Percentiles rank a stretch among this genome's conserved stretches.
Evolutionary conservation across 176 grass and related monocot species (phyloP).

Genomic region (Calamus simplicifolius): DNA sequence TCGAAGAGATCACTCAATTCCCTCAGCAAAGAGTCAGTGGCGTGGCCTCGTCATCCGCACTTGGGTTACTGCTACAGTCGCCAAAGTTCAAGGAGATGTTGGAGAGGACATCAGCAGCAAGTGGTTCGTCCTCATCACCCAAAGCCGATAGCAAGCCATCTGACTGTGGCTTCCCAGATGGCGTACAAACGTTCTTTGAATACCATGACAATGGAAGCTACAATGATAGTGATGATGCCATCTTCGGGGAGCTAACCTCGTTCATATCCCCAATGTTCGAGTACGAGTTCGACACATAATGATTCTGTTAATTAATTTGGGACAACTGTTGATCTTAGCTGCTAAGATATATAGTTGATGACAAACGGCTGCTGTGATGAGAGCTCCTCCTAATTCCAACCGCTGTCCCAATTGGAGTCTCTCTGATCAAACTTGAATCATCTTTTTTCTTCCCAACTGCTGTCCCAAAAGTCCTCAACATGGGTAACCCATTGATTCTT

Average conservation of each 20-base stretch:
- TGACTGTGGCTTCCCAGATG: conserved; percentile 70
- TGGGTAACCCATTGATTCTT: too few relatives aligned
- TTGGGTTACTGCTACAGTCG: conserved; percentile 46
- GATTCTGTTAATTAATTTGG: not conserved
- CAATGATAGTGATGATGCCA: conserved; percentile 43
- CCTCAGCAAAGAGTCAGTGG: conserved; percentile 6
- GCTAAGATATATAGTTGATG: not conserved
- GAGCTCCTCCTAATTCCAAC: not conserved
- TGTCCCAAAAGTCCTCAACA: too few relatives aligned
- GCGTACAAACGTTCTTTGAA: conserved; percentile 84
- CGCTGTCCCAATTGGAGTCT: too few relatives aligned
- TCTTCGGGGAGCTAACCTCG: conserved; percentile 63
- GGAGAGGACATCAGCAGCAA: conserved; percentile 40
- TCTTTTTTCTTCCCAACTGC: too few relatives aligned
- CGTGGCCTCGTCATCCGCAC: conserved; percentile 30
- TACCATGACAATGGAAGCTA: conserved; percentile 37
- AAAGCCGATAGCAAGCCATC: conserved; percentile 21
- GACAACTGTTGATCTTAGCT: not conserved
- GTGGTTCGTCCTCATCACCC: conserved; percentile 28
- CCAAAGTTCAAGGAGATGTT: conserved; percentile 78
- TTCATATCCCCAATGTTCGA: conserved; percentile 53
- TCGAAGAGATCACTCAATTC: conserved; percentile 13
- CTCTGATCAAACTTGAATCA: too few relatives aligned
- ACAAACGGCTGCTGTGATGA: conserved; percentile 1
- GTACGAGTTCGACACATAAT: conserved; percentile 62